These are phyloP conservation scores for Tranzscheliella williamsii DNA, from an alignment of 1,284 basidiomycete species.

Conservation along the genomic window DNA sequence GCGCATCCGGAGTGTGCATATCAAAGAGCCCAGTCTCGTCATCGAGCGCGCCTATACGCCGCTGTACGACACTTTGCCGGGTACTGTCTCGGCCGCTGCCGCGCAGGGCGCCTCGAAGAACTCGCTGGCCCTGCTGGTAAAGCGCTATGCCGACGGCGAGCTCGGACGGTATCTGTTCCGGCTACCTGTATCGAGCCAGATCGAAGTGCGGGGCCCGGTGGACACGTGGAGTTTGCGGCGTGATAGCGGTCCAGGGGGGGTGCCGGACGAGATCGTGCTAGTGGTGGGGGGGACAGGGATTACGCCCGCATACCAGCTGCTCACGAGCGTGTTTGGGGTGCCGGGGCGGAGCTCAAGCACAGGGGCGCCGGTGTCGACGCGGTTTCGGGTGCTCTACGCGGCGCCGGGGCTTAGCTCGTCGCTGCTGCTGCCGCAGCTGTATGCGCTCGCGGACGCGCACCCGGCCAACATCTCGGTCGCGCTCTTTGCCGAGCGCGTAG, in stretches of 20 bases:
- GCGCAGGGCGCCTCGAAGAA: background rate
- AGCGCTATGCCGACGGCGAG: constrained; percentile 45
- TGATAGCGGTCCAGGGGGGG: background rate
- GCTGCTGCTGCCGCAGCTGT: constrained; percentile 31
- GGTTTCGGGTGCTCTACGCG: constrained; percentile 32
- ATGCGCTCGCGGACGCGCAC: constrained; percentile 5
- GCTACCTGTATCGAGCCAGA: constrained; percentile 5
- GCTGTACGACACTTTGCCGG: constrained; percentile 28
- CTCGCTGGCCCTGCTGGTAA: constrained; percentile 32
- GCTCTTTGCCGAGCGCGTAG: constrained; percentile 21
- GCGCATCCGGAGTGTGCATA: constrained; percentile 25
- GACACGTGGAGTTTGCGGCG: constrained; percentile 35
- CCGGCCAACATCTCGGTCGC: constrained; percentile 13
- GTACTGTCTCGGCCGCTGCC: constrained; percentile 5
- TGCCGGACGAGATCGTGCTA: constrained; percentile 27
- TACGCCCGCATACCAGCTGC: constrained; percentile 44
- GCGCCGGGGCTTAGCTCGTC: constrained; percentile 10
- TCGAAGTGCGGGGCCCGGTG: constrained; percentile 40
- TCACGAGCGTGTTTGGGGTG: constrained; percentile 26
- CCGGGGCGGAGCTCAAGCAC: background rate
- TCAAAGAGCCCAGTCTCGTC: constrained; percentile 43
- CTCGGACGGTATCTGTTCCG: constrained; percentile 33
- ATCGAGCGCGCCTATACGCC: constrained; percentile 51
- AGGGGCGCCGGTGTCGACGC: background rate
- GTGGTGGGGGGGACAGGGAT: constrained; percentile 45